Base-by-base conservation (phyloP, 768 basidiomycete genomes). In the Mycena pura region DNA sequence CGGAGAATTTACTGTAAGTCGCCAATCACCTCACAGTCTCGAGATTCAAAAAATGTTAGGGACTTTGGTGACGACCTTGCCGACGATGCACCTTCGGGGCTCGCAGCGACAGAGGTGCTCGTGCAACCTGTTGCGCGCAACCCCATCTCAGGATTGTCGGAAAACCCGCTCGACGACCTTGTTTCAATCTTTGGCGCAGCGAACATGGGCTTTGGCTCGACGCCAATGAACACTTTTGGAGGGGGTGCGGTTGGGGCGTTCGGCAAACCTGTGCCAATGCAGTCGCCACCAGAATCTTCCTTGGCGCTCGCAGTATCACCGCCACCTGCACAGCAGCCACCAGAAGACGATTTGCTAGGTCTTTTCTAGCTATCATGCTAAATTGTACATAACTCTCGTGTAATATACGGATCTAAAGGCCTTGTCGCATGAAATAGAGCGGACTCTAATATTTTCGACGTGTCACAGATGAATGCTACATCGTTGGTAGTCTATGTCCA, bases 131-230 rank as follows among this genome's bases (percentile, higher is more conserved):
- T 90, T 19, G 89, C 89, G 5, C 87, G 86, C 19, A 92, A 83
- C 61, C 81, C 92, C 19, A 80, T 94, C 9, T 81, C 89, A 3
- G 91, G 91, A 5, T 90, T 91, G 24, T 94, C 93, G 14, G 84
- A 84, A 60, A 97, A 97, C 72, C 95, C 95, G 1, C 80, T 96
- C 41, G 95, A 96, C 73, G 95, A 97, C 72, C 83, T 97, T 11
- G 94, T 96, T 22, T 95, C 94, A 8, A 92, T 97, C 66, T 97
- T 97, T 72, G 93, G 93, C 15, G 80, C 74, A 69, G 78, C 69
- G 70, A 79, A 64, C 72, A 77, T 63, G 74, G 77, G 21, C 70
- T 68, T 54, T 71, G 70, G 46, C 1, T 47, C 36, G 15, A 22
- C 50, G 15, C 50, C 57, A 29, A 50, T 44, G 58, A 24, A 40